These are phyloP conservation scores for Glycine latifolia DNA, from an alignment of 306 rosid species.

Conservation along the genomic window DNA sequence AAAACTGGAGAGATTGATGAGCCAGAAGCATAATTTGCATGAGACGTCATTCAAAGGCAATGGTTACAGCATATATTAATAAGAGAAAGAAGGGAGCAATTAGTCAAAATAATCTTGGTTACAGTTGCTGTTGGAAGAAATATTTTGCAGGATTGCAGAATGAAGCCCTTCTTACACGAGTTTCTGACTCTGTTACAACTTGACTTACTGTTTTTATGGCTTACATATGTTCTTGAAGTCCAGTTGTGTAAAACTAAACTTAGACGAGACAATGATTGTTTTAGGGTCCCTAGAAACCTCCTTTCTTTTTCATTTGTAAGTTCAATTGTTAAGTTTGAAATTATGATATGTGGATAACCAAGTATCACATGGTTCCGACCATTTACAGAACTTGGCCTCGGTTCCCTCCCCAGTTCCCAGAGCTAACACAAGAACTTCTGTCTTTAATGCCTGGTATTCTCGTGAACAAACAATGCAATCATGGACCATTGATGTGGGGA, in stretches of 20 bases:
- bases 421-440: not conserved
- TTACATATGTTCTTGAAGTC: constrained; percentile 37
- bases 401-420: constrained; percentile 1
- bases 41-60: constrained; percentile 35
- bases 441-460: constrained; percentile 18
- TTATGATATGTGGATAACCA: constrained; percentile 43
- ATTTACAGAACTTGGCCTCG: not conserved
- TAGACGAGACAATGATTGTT: constrained; percentile 54
- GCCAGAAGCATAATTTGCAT: constrained; percentile 53
- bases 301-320: constrained; percentile 61
- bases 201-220: constrained; percentile 25
- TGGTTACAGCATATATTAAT: constrained; percentile 54
- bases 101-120: constrained; percentile 43
- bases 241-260: constrained; percentile 43
- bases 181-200: constrained; percentile 52
- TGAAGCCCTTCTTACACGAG: constrained; percentile 51
- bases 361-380: constrained; percentile 2
- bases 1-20: constrained; percentile 61
- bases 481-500: not conserved
- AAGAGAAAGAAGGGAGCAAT: constrained; percentile 63
- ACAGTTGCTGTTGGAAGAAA: constrained; percentile 47
- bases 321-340: constrained; percentile 45
- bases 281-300: constrained; percentile 52
- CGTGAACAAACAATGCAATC: constrained; percentile 1
- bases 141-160: constrained; percentile 29